Base-by-base conservation (phyloP, 768 basidiomycete genomes). In the Clitopilus hobsonii region DNA sequence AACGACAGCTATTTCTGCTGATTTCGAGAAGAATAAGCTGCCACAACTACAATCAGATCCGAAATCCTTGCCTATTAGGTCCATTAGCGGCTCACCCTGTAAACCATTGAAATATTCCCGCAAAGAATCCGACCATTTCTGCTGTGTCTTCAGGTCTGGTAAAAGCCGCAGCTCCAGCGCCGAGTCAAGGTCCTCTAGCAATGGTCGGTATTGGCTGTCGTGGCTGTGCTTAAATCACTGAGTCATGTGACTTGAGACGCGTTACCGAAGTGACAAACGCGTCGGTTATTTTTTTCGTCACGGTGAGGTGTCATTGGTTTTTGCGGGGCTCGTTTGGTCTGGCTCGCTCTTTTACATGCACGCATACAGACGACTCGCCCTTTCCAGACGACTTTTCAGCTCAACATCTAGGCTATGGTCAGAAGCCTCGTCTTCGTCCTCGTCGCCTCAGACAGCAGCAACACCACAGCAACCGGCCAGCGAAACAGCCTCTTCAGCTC, bases 1-100 rank as follows among this genome's bases (percentile, higher is more conserved):
- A 51, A 96, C 91, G n/a, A 96, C 86, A 7, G 91, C 87, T 58
- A 95, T 86, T 69, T 95, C 93, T 27, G 91, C 88, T 18, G 87
- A 76, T 65, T 89, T 94, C 27, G 90, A 81, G 73, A 94, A 94
- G 78, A 96, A 93, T 41, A 94, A 72, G 48, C 88, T 89, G n/a
- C n/a, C n/a, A 59, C 14, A 54, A 38, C n/a, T 14, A 48, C 49
- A 7, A 38, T 51, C 25, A 28, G 25, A 26, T 29, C 38, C 27
- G 36, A 6, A n/a, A 16, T 18, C 18, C 16, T 45, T 23, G 41
- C 3, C 11, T 10, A 45, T 18, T 20, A 45, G 22, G 41, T 23
- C 11, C 22, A 23, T 5, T 1, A 3, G 22, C 13, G n/a, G 38
- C 66, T 47, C 58, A 74, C 78, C 78, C 73, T 56, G 68, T 68